Percentiles rank a stretch among this genome's conserved stretches.
phyloP scores from a whole-genome alignment of 2,329 filamentous ascomycete genomes.

The Diaporthe citri region DNA sequence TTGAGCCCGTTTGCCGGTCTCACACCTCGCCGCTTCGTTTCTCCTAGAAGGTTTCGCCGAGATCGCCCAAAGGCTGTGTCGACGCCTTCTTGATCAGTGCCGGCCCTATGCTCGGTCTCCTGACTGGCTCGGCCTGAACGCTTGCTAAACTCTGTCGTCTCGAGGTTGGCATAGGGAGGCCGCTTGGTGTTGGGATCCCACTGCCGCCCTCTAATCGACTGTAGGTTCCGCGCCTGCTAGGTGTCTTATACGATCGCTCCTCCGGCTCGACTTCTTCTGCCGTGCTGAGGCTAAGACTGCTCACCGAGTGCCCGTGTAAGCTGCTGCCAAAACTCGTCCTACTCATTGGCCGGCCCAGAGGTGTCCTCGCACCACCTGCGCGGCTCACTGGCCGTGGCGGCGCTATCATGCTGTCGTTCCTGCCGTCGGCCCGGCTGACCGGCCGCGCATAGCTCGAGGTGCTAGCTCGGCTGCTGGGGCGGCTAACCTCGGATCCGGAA shows the following conservation, averaged over 20 bases:
- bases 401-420: constrained; percentile 55
- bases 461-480: constrained; percentile 81
- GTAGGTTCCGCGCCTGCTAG: constrained; percentile 67
- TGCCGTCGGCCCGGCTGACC: constrained; percentile 62
- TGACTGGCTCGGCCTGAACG: constrained; percentile 22
- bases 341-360: constrained; percentile 71
- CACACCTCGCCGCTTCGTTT: constrained; percentile 5
- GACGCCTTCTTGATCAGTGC: constrained; percentile 43
- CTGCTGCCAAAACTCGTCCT: constrained; percentile 79
- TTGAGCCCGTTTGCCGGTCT: constrained; percentile 8
- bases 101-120: constrained; percentile 36
- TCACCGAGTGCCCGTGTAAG: constrained; percentile 69
- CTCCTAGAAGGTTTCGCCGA: constrained; percentile 67
- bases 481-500: constrained; percentile 62
- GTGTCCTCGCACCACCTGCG: constrained; percentile 71
- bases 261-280: constrained; percentile 60
- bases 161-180: constrained; percentile 59
- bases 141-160: constrained; percentile 57
- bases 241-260: constrained; percentile 58
- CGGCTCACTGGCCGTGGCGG: constrained; percentile 74
- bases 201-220: constrained; percentile 59
- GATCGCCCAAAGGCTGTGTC: constrained; percentile 59
- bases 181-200: constrained; percentile 58
- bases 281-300: constrained; percentile 63
- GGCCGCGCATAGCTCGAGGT: constrained; percentile 67